phyloP scores from a whole-genome alignment of 495 filamentous ascomycete genomes.

The Hyaloscypha bicolor region DNA sequence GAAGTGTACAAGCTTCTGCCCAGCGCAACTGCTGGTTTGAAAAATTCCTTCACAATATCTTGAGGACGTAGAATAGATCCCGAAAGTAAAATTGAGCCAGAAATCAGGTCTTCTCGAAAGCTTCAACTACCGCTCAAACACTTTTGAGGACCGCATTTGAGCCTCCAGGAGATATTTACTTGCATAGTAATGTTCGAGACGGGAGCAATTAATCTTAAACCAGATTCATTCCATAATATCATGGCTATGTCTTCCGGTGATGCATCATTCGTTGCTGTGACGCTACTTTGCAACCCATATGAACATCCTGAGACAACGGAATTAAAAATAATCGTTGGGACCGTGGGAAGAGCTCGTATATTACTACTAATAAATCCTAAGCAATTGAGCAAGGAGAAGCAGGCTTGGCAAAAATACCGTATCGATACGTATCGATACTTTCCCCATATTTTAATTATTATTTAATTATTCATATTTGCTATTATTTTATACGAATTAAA shows the following conservation, averaged over 20 bases:
- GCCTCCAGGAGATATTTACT: conserved; percentile 20
- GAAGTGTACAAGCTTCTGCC: not conserved
- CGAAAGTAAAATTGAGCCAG: no score
- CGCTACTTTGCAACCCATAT: conserved; percentile 33
- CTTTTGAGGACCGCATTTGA: no score
- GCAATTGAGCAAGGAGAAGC: conserved; percentile 16
- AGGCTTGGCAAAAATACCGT: no score
- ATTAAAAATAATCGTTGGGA: conserved; percentile 33
- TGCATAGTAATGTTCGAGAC: conserved; percentile 37
- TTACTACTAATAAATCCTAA: conserved; percentile 32
- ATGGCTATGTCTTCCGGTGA: conserved; percentile 36
- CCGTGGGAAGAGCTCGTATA: conserved; percentile 36
- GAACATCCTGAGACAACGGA: not conserved
- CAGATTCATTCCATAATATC: conserved; percentile 21
- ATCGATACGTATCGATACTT: no score
- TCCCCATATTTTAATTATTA: no score
- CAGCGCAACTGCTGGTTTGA: not conserved
- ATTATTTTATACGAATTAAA: no score
- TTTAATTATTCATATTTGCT: no score
- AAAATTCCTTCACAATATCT: not conserved
- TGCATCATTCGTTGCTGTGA: conserved; percentile 34
- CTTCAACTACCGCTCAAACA: no score
- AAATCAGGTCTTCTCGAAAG: no score
- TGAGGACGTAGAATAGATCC: conserved; percentile 11
- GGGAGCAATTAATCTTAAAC: conserved; percentile 28